Evolutionary conservation across 306 rosid species (phyloP).

Genomic region (Vachellia pachyceras): DNA sequence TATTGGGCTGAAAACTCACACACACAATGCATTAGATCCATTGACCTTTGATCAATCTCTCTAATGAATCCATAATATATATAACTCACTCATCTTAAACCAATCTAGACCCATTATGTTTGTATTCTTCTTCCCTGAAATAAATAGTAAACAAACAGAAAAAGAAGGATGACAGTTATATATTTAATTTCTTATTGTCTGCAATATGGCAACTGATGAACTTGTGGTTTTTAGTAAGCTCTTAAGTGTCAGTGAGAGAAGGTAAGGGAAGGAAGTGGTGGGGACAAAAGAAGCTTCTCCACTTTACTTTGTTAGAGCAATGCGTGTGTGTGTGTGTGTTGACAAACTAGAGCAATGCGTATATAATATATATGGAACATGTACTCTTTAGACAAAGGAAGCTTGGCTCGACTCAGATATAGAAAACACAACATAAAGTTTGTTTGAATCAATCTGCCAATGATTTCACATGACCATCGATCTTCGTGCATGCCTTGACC

Average conservation of each 20-base stretch:
- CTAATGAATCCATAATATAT: not conserved
- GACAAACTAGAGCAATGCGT: too few relatives aligned
- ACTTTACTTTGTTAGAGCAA: slow-evolving; percentile 50
- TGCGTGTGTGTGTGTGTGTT: too few relatives aligned
- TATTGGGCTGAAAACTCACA: not conserved
- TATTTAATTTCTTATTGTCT: slow-evolving; percentile 37
- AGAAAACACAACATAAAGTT: slow-evolving; percentile 52
- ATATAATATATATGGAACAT: not conserved
- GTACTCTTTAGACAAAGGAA: slow-evolving; percentile 47
- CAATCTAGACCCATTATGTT: slow-evolving; percentile 11
- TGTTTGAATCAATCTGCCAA: slow-evolving; percentile 41
- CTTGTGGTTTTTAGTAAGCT: slow-evolving; percentile 28
- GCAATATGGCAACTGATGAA: slow-evolving; percentile 23
- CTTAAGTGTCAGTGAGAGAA: slow-evolving; percentile 17
- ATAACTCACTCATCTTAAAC: not conserved
- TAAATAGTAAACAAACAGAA: slow-evolving; percentile 8
- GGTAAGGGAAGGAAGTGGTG: slow-evolving; percentile 38
- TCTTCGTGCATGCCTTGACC: slow-evolving; percentile 50
- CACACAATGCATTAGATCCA: not conserved
- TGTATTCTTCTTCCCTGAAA: slow-evolving; percentile 43
- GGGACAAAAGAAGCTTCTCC: slow-evolving; percentile 78
- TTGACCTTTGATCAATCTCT: not conserved
- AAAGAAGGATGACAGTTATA: slow-evolving; percentile 24
- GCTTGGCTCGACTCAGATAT: slow-evolving; percentile 37
- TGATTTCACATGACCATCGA: slow-evolving; percentile 57